Conservation (phyloP, 2,329 filamentous ascomycete genomes). For the Fusarium devonianum region DNA sequence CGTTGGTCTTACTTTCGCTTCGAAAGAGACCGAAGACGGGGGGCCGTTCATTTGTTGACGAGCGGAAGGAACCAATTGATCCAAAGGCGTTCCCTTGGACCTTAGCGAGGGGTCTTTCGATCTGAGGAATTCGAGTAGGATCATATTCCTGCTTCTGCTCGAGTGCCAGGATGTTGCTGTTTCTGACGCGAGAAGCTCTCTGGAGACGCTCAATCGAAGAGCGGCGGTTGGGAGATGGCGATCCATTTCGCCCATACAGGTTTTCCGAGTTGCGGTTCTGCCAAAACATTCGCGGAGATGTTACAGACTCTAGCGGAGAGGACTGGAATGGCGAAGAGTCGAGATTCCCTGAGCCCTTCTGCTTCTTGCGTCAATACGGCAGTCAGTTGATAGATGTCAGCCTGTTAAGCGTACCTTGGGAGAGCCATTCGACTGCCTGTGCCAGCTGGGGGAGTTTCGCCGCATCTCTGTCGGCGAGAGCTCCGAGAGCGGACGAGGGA, state of each 20-base stretch:
- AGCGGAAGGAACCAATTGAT: constrained; percentile 62
- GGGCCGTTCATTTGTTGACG: constrained; percentile 54
- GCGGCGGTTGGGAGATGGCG: constrained; percentile 77
- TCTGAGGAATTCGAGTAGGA: constrained; percentile 75
- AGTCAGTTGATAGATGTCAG: constrained; percentile 15
- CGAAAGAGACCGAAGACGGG: constrained; percentile 55
- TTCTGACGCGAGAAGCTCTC: constrained; percentile 93
- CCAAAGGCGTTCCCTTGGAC: constrained; percentile 76
- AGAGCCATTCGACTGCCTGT: constrained; percentile 70
- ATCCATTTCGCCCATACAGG: constrained; percentile 63
- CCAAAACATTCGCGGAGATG: constrained; percentile 91
- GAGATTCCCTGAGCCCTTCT: constrained; percentile 73
- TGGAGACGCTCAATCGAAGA: constrained; percentile 96
- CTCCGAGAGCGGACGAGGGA: constrained; percentile 83
- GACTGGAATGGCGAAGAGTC: constrained; percentile 87
- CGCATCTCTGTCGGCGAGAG: constrained; percentile 85
- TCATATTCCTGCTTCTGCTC: constrained; percentile 95
- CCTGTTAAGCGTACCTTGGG: constrained; percentile 46
- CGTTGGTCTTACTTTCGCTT: constrained; percentile 62
- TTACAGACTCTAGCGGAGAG: constrained; percentile 72
- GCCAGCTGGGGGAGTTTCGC: constrained; percentile 92
- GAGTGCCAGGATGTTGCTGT: constrained; percentile 94
- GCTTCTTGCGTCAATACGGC: constrained; percentile 44
- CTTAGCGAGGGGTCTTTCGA: constrained; percentile 83
- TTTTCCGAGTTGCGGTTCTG: constrained; percentile 84